phyloP scores from a whole-genome alignment of 805 yeast genomes.

The Candida tammaniensis region DNA sequence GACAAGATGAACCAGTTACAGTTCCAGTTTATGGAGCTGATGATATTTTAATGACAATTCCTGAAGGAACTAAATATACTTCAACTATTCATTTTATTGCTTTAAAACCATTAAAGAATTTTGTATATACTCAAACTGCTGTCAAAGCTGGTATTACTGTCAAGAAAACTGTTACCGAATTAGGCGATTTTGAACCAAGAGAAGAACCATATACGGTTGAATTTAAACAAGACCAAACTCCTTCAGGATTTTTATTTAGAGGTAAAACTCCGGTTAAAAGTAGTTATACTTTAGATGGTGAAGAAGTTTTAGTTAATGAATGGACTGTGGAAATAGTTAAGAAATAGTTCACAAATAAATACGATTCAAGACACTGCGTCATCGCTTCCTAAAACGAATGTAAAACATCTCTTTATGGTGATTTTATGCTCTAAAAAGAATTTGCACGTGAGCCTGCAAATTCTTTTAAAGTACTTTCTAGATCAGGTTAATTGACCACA shows the following conservation, averaged over 20 bases:
- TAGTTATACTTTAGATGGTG: slow-evolving; percentile 32
- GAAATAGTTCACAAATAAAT: no score
- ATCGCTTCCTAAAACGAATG: no score
- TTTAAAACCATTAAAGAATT: slow-evolving; percentile 24
- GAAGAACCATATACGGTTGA: slow-evolving; percentile 30
- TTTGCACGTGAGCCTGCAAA: no score
- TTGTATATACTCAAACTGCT: slow-evolving; percentile 34
- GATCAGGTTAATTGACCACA: no score
- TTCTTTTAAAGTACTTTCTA: no score
- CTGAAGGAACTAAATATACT: slow-evolving; percentile 34
- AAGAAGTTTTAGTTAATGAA: slow-evolving; percentile 22
- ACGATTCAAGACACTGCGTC: no score
- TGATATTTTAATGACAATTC: slow-evolving; percentile 27
- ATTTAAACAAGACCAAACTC: slow-evolving; percentile 35
- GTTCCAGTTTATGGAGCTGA: slow-evolving; percentile 29
- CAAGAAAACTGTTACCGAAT: slow-evolving; percentile 24
- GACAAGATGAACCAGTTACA: slow-evolving; percentile 20
- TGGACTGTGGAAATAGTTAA: slow-evolving; percentile 37
- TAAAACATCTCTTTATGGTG: no score
- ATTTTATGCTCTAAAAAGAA: no score
- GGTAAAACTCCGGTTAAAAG: slow-evolving; percentile 30
- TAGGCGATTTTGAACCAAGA: slow-evolving; percentile 34
- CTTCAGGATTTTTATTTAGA: slow-evolving; percentile 38
- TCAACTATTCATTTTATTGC: slow-evolving; percentile 33
- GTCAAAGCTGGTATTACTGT: slow-evolving; percentile 35